phyloP scores from a whole-genome alignment of 768 basidiomycete genomes.

The Heimioporus sp. region DNA sequence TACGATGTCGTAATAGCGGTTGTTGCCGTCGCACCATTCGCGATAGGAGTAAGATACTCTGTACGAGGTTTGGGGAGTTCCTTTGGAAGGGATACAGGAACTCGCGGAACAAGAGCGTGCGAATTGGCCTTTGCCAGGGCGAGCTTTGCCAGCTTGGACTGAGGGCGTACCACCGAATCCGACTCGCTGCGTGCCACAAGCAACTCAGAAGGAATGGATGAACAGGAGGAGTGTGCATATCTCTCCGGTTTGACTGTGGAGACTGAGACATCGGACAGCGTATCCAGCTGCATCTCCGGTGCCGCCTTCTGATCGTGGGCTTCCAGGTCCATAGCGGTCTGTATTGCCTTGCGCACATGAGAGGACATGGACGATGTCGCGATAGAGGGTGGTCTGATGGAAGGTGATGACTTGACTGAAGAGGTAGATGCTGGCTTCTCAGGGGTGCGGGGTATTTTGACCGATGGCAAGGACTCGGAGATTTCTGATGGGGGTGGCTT shows the following conservation, averaged over 20 bases:
- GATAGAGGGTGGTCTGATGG: conserved; percentile 24
- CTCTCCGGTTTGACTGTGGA: conserved; percentile 24
- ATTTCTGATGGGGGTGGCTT: conserved; percentile 13
- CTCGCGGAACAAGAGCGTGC: conserved; percentile 21
- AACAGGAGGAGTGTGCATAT: conserved; percentile 22
- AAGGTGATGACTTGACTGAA: conserved; percentile 28
- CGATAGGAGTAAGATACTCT: conserved; percentile 73
- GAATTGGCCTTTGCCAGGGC: conserved; percentile 54
- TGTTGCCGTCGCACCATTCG: conserved; percentile 80
- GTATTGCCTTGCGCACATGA: conserved; percentile 62
- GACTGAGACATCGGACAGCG: conserved; percentile 13
- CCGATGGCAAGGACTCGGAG: conserved; percentile 16
- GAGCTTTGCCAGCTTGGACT: conserved; percentile 74
- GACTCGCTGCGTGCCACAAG: conserved; percentile 13
- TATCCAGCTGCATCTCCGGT: conserved; percentile 9
- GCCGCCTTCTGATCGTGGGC: conserved; percentile 39
- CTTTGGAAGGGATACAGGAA: conserved; percentile 29
- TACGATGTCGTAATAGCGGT: conserved; percentile 84
- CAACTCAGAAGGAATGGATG: conserved; percentile 14
- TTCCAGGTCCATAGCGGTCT: conserved; percentile 64
- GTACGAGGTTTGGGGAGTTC: conserved; percentile 51
- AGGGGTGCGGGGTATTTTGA: conserved; percentile 24
- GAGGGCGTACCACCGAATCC: conserved; percentile 34
- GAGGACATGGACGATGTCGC: conserved; percentile 53
- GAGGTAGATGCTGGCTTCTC: conserved; percentile 12